Evolutionary conservation across 2,329 filamentous ascomycete genomes (phyloP).

Genomic region (Colletotrichum gloeosporioides): DNA sequence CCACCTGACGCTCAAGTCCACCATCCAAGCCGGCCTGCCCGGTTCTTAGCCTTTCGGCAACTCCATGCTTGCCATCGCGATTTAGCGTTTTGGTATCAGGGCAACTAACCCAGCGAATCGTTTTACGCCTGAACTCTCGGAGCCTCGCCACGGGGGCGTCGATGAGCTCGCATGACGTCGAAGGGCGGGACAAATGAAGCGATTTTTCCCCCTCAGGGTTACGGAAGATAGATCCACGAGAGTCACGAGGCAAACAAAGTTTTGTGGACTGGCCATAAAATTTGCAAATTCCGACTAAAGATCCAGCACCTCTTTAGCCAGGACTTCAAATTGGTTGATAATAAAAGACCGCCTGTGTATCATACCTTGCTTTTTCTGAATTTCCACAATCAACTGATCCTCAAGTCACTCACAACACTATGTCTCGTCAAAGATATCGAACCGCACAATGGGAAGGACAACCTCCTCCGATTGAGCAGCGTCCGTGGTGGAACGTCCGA

Average conservation of each 20-base stretch:
- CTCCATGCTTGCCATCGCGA: background rate
- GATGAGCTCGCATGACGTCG: background rate
- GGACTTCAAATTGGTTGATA: background rate
- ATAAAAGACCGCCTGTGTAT: background rate
- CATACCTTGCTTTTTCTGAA: fast-evolving
- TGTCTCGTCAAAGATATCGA: background rate
- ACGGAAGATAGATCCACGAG: background rate
- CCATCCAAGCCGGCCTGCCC: background rate
- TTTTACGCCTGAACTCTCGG: background rate
- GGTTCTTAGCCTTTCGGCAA: background rate
- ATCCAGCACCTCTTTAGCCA: background rate
- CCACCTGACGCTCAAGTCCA: background rate
- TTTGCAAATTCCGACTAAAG: background rate
- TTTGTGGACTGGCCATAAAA: background rate
- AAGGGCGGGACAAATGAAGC: background rate
- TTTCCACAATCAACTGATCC: background rate
- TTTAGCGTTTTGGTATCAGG: background rate
- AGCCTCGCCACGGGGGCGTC: background rate
- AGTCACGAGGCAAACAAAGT: background rate
- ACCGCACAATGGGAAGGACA: no score
- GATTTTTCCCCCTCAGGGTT: background rate
- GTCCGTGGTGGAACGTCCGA: no score
- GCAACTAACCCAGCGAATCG: background rate
- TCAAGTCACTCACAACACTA: background rate
- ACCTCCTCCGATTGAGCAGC: no score